Base-by-base conservation (phyloP, 169 alveolate genomes). In the Plasmodium falciparum region DNA sequence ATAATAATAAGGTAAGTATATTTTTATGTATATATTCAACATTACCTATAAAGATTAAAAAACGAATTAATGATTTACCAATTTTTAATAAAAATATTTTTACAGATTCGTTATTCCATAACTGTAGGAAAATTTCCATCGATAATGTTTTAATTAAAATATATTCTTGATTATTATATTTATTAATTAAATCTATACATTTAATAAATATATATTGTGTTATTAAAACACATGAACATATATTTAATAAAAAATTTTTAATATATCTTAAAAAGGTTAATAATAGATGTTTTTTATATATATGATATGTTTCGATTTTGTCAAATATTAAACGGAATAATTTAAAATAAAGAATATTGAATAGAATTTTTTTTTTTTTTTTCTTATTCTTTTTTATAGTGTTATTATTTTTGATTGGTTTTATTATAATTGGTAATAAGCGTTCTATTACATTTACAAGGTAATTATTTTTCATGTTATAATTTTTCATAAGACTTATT, bases 101-200 rank as follows among this genome's bases (percentile, higher is more conserved):
- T 15, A 83, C 20, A 33, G 70, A 83, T 9, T 83, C 91, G 17
- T 83, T 83, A 45, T 83, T 83, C 91, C 91, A 83, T 17, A 83
- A 20, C n/a, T 83, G 91, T 24, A 83, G 58, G 12, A 69, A 69
- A 54, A 83, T 83, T 56, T 83, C 91, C 85, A 83, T 67, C 2
- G 91, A 67, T 8, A 72, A 63, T 2, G 91, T 69, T 49, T 83
- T 83, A 1, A 83, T 83, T 63, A 83, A 58, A 17, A 83, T 83
- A 62, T 56, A 83, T 6, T 83, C 73, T 49, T 83, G 91, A 54
- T 83, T 83, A 49, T 83, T 83, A 26, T 83, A 83, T 50, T 83
- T 83, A 12, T 69, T 83, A 63, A 83, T 83, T 22, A 83, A 33
- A 22, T 83, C 91, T 1, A 83, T 52, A 39, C 91, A 83, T 67